These are phyloP conservation scores for Trichoderma lentiforme DNA, from an alignment of 2,329 filamentous ascomycete species.

Conservation along the genomic window DNA sequence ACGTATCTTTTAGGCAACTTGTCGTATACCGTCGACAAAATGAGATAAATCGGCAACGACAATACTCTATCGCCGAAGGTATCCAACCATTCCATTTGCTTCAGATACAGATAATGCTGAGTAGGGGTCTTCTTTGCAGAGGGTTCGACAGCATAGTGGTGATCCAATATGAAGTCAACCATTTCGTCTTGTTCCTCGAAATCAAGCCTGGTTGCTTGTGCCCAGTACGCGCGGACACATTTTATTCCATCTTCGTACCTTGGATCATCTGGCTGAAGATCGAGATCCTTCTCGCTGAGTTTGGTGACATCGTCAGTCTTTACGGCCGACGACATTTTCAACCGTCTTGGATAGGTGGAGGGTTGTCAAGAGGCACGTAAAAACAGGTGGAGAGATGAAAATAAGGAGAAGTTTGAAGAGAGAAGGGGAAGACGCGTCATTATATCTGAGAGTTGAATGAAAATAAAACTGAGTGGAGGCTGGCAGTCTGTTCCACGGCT, in stretches of 20 bases:
- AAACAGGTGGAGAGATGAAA: not conserved
- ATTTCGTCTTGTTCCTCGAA: not conserved
- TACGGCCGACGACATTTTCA: not conserved
- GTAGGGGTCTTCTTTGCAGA: too few species aligned
- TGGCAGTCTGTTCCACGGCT: not conserved
- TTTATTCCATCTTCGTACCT: not conserved
- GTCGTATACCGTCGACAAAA: too few species aligned
- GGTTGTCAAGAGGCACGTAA: not conserved
- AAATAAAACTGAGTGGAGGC: not conserved
- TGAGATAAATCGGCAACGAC: too few species aligned
- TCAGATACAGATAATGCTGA: too few species aligned
- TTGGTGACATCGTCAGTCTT: not conserved
- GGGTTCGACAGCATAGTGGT: too few species aligned
- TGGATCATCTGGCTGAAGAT: not conserved
- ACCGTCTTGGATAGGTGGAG: fast-evolving
- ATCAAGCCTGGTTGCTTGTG: not conserved
- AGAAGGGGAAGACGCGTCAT: not conserved
- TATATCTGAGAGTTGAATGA: not conserved
- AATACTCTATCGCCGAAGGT: too few species aligned
- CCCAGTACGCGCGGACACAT: not conserved
- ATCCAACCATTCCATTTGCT: too few species aligned
- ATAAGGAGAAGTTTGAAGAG: not conserved
- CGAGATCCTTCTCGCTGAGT: not conserved
- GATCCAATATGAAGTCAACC: too few species aligned
- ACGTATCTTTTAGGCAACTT: too few species aligned